phyloP scores from a whole-genome alignment of 106 monocot genomes.

The Dendrobium chrysotoxum region DNA sequence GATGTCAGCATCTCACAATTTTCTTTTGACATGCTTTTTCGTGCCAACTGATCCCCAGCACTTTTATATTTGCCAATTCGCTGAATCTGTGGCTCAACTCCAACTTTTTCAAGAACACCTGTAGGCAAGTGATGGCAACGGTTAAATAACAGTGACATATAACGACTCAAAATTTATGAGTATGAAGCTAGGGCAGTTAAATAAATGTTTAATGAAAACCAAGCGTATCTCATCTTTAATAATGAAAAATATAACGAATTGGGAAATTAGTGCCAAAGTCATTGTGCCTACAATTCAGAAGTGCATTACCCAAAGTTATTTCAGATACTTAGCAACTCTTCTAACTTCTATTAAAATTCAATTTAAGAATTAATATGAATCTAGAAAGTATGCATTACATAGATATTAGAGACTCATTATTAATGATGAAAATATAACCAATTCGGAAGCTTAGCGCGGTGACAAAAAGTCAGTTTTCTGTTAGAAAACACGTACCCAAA shows the following conservation, averaged over 20 bases:
- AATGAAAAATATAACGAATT: neutral
- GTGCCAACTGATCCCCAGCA: constrained; percentile 67
- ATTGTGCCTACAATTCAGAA: no score
- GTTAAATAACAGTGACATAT: neutral
- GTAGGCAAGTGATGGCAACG: constrained; percentile 9
- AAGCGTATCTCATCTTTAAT: neutral
- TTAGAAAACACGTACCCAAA: no score
- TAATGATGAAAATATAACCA: no score
- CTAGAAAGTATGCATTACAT: no score
- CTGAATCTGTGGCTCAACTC: constrained; percentile 79
- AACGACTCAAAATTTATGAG: neutral
- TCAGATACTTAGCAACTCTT: no score
- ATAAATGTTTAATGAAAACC: neutral
- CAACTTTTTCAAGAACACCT: constrained; percentile 91
- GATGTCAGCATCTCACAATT: constrained; percentile 80
- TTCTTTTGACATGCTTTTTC: constrained; percentile 82
- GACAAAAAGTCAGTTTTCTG: no score
- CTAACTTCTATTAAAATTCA: no score
- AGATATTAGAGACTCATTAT: no score
- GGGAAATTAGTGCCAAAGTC: neutral
- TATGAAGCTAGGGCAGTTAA: neutral
- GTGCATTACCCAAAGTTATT: no score
- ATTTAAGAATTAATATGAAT: no score
- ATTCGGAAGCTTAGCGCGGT: no score
- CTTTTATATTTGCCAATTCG: constrained; percentile 93